Evolutionary conservation across 441 rosid species (phyloP).

Genomic region (Jatropha multifida): DNA sequence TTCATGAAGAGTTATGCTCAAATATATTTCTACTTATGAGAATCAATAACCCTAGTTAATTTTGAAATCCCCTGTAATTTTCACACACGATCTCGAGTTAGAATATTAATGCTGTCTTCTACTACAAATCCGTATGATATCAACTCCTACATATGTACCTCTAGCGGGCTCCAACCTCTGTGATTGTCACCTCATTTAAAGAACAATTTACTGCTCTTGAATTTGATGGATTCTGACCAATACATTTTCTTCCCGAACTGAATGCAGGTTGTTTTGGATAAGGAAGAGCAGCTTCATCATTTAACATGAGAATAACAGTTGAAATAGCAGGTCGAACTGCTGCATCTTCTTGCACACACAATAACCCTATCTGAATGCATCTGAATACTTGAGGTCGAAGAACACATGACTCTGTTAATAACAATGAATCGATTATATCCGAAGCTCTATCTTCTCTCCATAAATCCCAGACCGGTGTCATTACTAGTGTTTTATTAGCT

Average conservation of each 20-base stretch:
- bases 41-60: too few relatives aligned
- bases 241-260: conserved; percentile 17
- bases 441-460: conserved; percentile 42
- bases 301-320: conserved; percentile 45
- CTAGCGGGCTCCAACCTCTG: conserved; percentile 10
- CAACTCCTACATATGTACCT: neutral
- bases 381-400: conserved; percentile 30
- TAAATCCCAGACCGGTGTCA: conserved; percentile 45
- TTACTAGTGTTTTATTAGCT: neutral
- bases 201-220: conserved; percentile 2
- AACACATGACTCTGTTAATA: conserved; percentile 24
- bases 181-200: conserved; percentile 14
- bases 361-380: conserved; percentile 51
- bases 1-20: too few relatives aligned
- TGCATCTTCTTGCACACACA: conserved; percentile 54
- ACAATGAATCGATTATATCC: conserved; percentile 31
- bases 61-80: too few relatives aligned
- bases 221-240: neutral
- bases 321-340: conserved; percentile 49
- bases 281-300: conserved; percentile 39
- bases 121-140: too few relatives aligned
- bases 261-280: conserved; percentile 50
- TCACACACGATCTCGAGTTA: too few relatives aligned
- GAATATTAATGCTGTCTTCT: too few relatives aligned
- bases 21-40: too few relatives aligned